Percentiles rank a stretch among this genome's conserved stretches.
Evolutionary conservation across 192 early-diverging fungal genomes (phyloP).

Genomic region (Coemansia sp.): DNA sequence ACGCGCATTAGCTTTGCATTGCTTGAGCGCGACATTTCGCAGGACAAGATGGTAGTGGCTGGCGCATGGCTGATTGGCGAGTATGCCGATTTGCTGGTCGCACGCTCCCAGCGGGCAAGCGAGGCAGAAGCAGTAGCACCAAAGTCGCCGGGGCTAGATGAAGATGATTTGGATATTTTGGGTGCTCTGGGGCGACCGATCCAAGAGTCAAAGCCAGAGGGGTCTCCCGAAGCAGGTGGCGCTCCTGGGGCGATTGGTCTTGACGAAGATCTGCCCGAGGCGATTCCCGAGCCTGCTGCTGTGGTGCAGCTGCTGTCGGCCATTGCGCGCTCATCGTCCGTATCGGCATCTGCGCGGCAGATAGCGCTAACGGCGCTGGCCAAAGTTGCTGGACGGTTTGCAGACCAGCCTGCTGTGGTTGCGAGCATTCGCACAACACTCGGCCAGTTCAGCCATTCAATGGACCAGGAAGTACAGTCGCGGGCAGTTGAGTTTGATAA

Average conservation of each 20-base stretch:
- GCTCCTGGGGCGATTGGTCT: conserved; percentile 11
- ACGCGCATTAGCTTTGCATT: conserved; percentile 86
- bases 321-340: conserved; percentile 78
- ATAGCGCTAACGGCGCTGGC: conserved; percentile 84
- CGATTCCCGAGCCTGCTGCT: conserved; percentile 61
- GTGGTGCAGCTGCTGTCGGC: conserved; percentile 73
- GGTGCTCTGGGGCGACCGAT: conserved; percentile 41
- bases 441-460: conserved; percentile 62
- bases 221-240: not conserved
- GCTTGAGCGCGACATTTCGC: conserved; percentile 66
- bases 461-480: conserved; percentile 91
- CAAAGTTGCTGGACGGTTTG: conserved; percentile 85
- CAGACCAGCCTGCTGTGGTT: conserved; percentile 25
- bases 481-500: conserved; percentile 89
- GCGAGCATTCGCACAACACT: conserved; percentile 62
- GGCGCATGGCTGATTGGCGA: conserved; percentile 95
- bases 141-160: conserved; percentile 25
- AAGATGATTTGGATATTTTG: conserved; percentile 44
- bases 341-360: conserved; percentile 74
- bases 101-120: not conserved
- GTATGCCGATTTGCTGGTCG: conserved; percentile 88
- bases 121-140: not conserved
- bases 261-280: conserved; percentile 34
- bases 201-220: not conserved
- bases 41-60: conserved; percentile 87